These are phyloP conservation scores for Ganoderma lucidum DNA, from an alignment of 1,284 basidiomycete genomes.

Conservation along the genomic window DNA sequence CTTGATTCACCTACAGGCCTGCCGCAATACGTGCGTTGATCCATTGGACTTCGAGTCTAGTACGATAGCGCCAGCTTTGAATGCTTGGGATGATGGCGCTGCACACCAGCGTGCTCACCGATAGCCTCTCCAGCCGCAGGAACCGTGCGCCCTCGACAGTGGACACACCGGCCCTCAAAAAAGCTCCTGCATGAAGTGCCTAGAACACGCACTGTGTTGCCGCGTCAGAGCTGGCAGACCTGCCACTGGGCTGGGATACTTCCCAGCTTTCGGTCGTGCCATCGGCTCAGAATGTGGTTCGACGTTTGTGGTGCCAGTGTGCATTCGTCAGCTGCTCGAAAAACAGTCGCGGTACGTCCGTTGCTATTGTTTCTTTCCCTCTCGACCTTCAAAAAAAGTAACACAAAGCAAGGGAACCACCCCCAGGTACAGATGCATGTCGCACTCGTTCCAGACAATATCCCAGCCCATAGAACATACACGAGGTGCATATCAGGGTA, in stretches of 20 bases:
- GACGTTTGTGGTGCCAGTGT: neutral
- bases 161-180: too few species aligned
- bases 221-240: too few species aligned
- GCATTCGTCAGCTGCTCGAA: neutral
- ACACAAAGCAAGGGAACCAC: neutral
- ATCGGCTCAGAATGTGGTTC: neutral
- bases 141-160: slow-evolving; percentile 30
- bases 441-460: neutral
- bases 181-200: too few species aligned
- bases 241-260: too few species aligned
- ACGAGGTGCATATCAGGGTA: too few species aligned
- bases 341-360: neutral
- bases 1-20: neutral
- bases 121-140: slow-evolving; percentile 50
- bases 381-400: neutral
- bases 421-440: neutral
- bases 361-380: neutral
- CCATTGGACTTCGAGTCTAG: too few species aligned
- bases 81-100: slow-evolving; percentile 18
- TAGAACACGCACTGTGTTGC: too few species aligned
- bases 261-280: neutral
- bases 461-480: neutral
- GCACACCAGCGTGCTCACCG: slow-evolving; percentile 56
- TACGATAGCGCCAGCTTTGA: too few species aligned
- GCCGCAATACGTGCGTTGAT: slow-evolving; percentile 14